These are phyloP conservation scores for Fusarium scirpi DNA, from an alignment of 2,329 filamentous ascomycete genomes.

Conservation along the genomic window DNA sequence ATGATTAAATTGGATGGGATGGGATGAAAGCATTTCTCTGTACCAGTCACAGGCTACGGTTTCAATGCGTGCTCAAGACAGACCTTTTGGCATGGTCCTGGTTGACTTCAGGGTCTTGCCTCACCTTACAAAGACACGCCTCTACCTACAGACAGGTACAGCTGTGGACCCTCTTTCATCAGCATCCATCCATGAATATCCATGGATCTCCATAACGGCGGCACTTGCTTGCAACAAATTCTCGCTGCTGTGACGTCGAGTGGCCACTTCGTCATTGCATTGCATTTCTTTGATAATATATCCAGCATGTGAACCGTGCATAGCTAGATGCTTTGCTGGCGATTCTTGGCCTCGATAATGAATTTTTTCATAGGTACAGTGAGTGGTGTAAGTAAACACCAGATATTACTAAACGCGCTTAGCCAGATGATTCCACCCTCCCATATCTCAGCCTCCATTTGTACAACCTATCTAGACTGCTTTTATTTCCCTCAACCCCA, in stretches of 20 bases:
- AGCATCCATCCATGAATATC: conserved; percentile 17
- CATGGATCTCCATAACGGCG: conserved; percentile 28
- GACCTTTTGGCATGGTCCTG: conserved; percentile 5
- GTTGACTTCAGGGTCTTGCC: conserved; percentile 19
- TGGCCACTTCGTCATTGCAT: conserved; percentile 35
- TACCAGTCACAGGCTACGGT: conserved; percentile 29
- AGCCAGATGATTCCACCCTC: conserved; percentile 16
- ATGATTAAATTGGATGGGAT: conserved; percentile 1
- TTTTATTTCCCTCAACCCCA: conserved; percentile 35
- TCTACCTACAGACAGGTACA: background rate
- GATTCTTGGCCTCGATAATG: conserved; percentile 10
- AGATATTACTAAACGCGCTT: conserved; percentile 17
- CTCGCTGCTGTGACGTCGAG: conserved; percentile 41
- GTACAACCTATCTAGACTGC: background rate
- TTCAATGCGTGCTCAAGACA: conserved; percentile 16
- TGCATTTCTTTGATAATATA: background rate
- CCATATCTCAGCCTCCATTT: background rate
- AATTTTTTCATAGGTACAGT: conserved; percentile 3
- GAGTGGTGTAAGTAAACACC: conserved; percentile 2
- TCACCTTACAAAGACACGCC: background rate
- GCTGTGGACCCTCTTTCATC: conserved; percentile 32
- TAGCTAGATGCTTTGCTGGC: background rate
- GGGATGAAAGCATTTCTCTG: background rate
- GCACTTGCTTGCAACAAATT: conserved; percentile 30
- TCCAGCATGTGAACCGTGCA: conserved; percentile 9